Evolutionary conservation across 176 grass and related monocot species (phyloP).

Genomic region (Cocos nucifera): DNA sequence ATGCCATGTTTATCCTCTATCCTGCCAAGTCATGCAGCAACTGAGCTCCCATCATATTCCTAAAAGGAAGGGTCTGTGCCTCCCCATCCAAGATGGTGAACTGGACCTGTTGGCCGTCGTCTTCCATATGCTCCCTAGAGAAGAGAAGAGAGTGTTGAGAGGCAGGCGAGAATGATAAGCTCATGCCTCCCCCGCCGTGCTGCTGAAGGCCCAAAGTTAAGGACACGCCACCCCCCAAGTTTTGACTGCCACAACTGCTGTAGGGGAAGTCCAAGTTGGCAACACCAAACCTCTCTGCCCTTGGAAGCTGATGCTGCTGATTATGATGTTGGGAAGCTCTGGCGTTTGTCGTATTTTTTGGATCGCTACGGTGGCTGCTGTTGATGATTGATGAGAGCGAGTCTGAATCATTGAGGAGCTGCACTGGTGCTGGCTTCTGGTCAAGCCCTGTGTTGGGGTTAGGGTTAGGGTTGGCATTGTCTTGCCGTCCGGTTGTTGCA

Average conservation of each 20-base stretch:
- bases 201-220: constrained; percentile 69
- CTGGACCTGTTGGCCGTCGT: constrained; percentile 5
- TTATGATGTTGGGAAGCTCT: background rate
- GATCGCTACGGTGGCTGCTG: background rate
- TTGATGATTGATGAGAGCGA: constrained; percentile 15
- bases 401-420: background rate
- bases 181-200: constrained; percentile 19
- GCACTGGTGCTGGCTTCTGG: background rate
- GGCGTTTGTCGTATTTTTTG: no score
- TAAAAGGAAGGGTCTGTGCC: constrained; percentile 28
- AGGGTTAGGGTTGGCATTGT: constrained; percentile 5
- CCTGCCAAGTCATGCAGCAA: constrained; percentile 48
- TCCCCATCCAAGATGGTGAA: constrained; percentile 23
- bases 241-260: background rate
- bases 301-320: background rate
- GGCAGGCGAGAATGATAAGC: constrained; percentile 1
- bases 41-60: constrained; percentile 40
- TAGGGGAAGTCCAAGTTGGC: background rate
- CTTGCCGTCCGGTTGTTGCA: background rate
- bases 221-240: constrained; percentile 14
- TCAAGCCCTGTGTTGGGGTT: background rate
- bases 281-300: background rate
- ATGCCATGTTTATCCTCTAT: background rate
- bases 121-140: background rate
- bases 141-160: constrained; percentile 14